A percentile compares a stretch with the other conserved stretches of the same genome.
Evolutionary conservation across 495 filamentous ascomycete genomes (phyloP).

Genomic region (Penicillium lagena): DNA sequence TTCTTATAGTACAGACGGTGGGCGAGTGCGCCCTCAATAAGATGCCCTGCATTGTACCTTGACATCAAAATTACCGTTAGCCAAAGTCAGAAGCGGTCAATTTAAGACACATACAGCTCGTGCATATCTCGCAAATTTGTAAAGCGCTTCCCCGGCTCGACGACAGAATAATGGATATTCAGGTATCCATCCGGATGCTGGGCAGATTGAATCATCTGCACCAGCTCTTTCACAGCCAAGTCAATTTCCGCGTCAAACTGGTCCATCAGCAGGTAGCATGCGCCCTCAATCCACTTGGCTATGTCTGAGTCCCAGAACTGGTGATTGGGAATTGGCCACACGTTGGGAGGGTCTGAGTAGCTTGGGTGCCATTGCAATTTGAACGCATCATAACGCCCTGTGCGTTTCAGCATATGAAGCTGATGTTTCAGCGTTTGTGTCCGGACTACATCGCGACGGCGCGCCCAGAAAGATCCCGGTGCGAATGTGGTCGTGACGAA

Average conservation of each 20-base stretch:
- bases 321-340: constrained; percentile 47
- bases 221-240: constrained; percentile 46
- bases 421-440: constrained; percentile 36
- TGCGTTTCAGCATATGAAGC: constrained; percentile 44
- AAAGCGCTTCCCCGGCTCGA: constrained; percentile 44
- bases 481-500: constrained; percentile 25
- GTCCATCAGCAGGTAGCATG: constrained; percentile 48
- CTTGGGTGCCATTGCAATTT: constrained; percentile 43
- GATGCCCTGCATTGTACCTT: constrained; percentile 53
- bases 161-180: constrained; percentile 53
- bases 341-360: constrained; percentile 38
- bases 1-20: constrained; percentile 46
- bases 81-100: too few species aligned
- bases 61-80: neutral
- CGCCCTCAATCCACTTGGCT: constrained; percentile 56
- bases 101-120: constrained; percentile 42
- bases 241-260: constrained; percentile 40
- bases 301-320: constrained; percentile 57
- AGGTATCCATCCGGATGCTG: constrained; percentile 54
- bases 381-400: constrained; percentile 51
- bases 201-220: constrained; percentile 46
- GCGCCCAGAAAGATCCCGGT: constrained; percentile 22
- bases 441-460: constrained; percentile 35
- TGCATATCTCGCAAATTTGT: constrained; percentile 55
- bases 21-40: constrained; percentile 53